Evolutionary conservation across 192 early-diverging fungal genomes (phyloP), one percentile per base, ranked within the genome.

Genomic region (Coemansia sp.): DNA sequence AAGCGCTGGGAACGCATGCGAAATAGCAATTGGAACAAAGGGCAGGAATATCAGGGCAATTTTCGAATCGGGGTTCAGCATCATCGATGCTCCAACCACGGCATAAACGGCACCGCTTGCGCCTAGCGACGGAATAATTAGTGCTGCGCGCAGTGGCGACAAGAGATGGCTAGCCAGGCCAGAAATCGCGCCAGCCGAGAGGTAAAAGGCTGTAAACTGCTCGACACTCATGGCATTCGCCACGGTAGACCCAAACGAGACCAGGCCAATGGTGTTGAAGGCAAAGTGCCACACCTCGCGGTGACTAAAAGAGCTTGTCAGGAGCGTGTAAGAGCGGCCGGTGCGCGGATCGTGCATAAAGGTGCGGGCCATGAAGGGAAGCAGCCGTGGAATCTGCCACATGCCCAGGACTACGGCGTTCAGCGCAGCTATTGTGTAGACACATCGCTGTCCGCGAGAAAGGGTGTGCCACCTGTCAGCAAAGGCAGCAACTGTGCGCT

Each of bases 61-160:
- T 18, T 79, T 79, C 10, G 86, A 65, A 21, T 87, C 61, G 0
- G 91, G 91, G 35, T 83, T 81, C 61, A 87, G 18, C 33, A 85
- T 70, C 25, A 87, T 86, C 0, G 82, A 83, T 0, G 84, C 83
- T 35, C 86, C 85, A 8, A 96, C 28, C 35, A 91, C 84, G 11
- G 87, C 86, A 63, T 88, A 95, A 13, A 94, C 72, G 3, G 91
- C 93, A 0, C 94, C 94, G 65, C 86, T 90, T 21, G 95, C 95
- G 20, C 95, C 95, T 36, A 96, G 73, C 18, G 85, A 84, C 2
- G 91, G 88, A 41, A 88, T 63, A 11, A 90, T 81, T 62, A 65
- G 39, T 42, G 73, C 59, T 50, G 71, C 50, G 67, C 73, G 48
- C 70, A 70, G 36, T 70, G 76, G 79, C n/a, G 73, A 33, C 8